Evolutionary conservation across 371 early-diverging fungal species (phyloP).

Genomic region (Paraphysoderma sedebokerense): DNA sequence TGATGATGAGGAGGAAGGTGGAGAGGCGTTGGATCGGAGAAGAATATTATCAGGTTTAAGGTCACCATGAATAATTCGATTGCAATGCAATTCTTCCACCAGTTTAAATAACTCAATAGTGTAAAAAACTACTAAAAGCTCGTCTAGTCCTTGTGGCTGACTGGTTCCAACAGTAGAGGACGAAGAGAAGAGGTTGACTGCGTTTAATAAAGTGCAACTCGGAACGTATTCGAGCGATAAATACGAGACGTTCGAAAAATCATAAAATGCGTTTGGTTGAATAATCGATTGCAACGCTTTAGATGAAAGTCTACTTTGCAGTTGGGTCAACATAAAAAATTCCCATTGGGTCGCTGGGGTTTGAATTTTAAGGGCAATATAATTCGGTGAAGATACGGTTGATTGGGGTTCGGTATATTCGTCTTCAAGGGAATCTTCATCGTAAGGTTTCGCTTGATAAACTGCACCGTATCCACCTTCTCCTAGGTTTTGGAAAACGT

Average conservation of each 20-base stretch:
- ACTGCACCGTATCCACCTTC: no score
- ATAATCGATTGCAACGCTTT: not conserved
- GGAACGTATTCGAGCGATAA: constrained; percentile 11
- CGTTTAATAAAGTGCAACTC: constrained; percentile 17
- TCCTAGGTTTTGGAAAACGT: no score
- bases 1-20: not conserved
- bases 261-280: constrained; percentile 3
- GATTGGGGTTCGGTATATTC: no score
- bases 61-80: constrained; percentile 22
- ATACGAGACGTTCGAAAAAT: constrained; percentile 13
- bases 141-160: constrained; percentile 20
- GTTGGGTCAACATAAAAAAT: no score
- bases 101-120: constrained; percentile 9
- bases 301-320: no score
- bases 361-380: no score
- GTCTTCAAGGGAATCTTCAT: no score
- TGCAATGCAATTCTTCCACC: constrained; percentile 11
- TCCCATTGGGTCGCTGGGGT: no score
- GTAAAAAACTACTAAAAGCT: constrained; percentile 16
- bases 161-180: no score
- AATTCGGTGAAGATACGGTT: no score
- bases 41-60: constrained; percentile 28
- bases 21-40: constrained; percentile 4
- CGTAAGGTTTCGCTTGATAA: no score
- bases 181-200: constrained; percentile 7